Evolutionary conservation across 1,139 yeast genomes (phyloP).

Genomic region (Pichia sp.): DNA sequence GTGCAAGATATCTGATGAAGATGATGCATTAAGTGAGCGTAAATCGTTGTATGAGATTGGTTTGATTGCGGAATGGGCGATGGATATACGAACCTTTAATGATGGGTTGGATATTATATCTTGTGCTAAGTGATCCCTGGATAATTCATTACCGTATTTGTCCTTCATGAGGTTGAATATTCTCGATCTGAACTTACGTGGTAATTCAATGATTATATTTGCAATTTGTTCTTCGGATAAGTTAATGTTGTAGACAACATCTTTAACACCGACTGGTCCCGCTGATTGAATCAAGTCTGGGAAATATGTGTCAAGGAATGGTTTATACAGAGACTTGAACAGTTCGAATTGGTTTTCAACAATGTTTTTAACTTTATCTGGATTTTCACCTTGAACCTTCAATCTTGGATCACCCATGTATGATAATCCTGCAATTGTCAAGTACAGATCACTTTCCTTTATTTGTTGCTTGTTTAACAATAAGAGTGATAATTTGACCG

Average conservation of each 20-base stretch:
- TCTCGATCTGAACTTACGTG: constrained; percentile 48
- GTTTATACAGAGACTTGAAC: constrained; percentile 71
- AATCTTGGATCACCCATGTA: constrained; percentile 92
- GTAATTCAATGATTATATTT: constrained; percentile 43
- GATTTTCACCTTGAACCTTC: constrained; percentile 88
- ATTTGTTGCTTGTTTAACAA: constrained; percentile 38
- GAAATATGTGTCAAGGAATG: constrained; percentile 51
- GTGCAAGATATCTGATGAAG: neutral
- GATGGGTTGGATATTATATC: constrained; percentile 18
- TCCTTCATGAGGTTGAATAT: constrained; percentile 42
- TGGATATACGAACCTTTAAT: neutral
- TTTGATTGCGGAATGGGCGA: neutral
- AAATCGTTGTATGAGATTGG: constrained; percentile 8
- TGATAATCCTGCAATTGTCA: constrained; percentile 75
- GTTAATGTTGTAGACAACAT: constrained; percentile 24
- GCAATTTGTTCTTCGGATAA: constrained; percentile 29
- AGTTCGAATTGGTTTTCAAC: constrained; percentile 71
- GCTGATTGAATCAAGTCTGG: constrained; percentile 30
- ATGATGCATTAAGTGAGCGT: neutral
- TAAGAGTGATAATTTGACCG: constrained; percentile 71
- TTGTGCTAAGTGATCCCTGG: constrained; percentile 28
- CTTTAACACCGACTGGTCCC: neutral
- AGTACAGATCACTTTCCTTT: constrained; percentile 66
- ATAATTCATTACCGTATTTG: constrained; percentile 31
- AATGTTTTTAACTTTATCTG: constrained; percentile 81